Evolutionary conservation across 768 basidiomycete species (phyloP).

Genomic region (Auricularia sp.): DNA sequence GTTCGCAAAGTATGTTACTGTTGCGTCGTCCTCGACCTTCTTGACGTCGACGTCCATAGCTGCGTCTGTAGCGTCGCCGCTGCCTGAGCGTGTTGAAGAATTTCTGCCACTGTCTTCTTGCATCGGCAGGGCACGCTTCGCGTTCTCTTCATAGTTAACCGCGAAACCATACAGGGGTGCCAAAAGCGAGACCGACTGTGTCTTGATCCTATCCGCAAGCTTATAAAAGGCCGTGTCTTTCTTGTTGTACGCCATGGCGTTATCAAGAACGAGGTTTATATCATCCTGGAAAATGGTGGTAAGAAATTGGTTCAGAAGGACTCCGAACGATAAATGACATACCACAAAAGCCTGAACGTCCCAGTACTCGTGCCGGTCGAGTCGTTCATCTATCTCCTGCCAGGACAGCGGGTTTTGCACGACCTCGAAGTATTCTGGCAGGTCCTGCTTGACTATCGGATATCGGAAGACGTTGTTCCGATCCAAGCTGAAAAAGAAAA

Average conservation of each 20-base stretch:
- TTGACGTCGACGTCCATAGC: slow-evolving; percentile 1
- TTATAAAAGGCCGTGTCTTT: slow-evolving; percentile 61
- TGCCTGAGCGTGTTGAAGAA: background rate
- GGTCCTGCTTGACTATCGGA: slow-evolving; percentile 68
- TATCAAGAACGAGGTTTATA: slow-evolving; percentile 71
- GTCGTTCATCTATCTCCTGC: slow-evolving; percentile 66
- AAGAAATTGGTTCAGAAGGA: no score
- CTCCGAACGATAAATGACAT: background rate
- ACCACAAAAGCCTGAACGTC: slow-evolving; percentile 68
- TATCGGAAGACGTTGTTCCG: slow-evolving; percentile 66
- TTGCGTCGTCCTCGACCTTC: slow-evolving; percentile 10
- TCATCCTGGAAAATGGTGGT: slow-evolving; percentile 45
- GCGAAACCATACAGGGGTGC: slow-evolving; percentile 16
- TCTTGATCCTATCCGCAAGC: slow-evolving; percentile 55
- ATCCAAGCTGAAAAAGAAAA: slow-evolving; percentile 46
- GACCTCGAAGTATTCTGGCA: slow-evolving; percentile 87
- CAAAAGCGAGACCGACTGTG: slow-evolving; percentile 31
- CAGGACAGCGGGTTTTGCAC: slow-evolving; percentile 86
- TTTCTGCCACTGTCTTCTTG: no score
- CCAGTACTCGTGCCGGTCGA: slow-evolving; percentile 78
- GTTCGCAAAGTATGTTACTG: slow-evolving; percentile 28
- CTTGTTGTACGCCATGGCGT: slow-evolving; percentile 82
- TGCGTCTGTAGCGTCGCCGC: background rate
- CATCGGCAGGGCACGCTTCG: no score
- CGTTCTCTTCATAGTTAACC: background rate